phyloP scores from a whole-genome alignment of 164 flowering plant genomes.

The Magnolia officinalis region DNA sequence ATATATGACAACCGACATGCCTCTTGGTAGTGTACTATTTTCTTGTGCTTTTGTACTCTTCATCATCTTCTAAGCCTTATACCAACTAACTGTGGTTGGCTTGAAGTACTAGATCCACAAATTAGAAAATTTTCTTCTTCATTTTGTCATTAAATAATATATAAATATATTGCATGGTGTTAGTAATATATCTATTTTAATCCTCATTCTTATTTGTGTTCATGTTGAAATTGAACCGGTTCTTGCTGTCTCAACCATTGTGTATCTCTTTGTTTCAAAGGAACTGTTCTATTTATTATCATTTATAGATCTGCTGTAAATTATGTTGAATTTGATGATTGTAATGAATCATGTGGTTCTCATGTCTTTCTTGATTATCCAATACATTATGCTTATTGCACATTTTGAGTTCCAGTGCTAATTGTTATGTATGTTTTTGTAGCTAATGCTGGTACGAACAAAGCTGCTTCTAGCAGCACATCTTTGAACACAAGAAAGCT shows the following conservation, averaged over 20 bases:
- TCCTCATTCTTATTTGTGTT: background rate
- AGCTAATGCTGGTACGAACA: conserved; percentile 90
- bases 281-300: background rate
- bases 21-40: no score
- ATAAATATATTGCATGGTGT: no score
- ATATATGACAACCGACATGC: no score
- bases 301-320: background rate
- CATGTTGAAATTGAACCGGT: background rate
- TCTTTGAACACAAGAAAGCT: conserved; percentile 90
- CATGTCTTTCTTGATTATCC: conserved; percentile 1
- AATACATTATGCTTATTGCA: background rate
- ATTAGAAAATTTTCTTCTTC: no score
- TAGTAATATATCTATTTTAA: no score
- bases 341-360: background rate
- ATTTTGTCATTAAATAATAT: no score
- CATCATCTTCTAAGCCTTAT: no score
- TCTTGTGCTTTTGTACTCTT: no score
- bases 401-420: background rate
- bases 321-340: background rate
- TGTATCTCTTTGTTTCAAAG: background rate
- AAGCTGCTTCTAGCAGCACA: conserved; percentile 93
- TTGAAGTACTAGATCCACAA: no score
- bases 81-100: no score
- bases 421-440: conserved; percentile 15
- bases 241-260: background rate